phyloP scores from a whole-genome alignment of 139 green algal genomes.

The Eudorina sp. region DNA sequence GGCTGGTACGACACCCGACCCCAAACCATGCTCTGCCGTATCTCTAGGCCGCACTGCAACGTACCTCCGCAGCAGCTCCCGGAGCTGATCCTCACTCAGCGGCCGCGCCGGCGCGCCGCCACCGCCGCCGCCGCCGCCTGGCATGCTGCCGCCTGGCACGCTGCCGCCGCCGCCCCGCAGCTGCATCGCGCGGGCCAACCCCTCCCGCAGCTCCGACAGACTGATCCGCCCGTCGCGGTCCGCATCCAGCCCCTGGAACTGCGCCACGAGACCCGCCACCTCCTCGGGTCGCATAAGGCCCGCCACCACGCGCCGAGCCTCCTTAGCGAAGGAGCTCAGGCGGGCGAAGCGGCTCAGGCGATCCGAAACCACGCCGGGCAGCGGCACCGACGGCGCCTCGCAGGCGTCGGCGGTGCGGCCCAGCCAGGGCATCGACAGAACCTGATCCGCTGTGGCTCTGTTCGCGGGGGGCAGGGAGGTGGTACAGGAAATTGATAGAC shows the following conservation, averaged over 20 bases:
- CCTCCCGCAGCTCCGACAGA: slow-evolving; percentile 11
- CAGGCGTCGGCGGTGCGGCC: slow-evolving; percentile 26
- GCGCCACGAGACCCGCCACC: slow-evolving; percentile 62
- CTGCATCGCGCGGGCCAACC: background rate
- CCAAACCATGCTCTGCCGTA: too few species aligned
- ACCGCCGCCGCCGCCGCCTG: too few species aligned
- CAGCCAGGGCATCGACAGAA: slow-evolving; percentile 60
- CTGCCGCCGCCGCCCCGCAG: background rate
- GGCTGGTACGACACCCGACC: too few species aligned
- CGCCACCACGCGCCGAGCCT: slow-evolving; percentile 27
- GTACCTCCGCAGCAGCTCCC: slow-evolving; percentile 57
- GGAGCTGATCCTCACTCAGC: slow-evolving; percentile 49
- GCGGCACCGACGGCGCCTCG: background rate
- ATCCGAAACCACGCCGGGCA: slow-evolving; percentile 74
- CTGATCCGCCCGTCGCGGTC: slow-evolving; percentile 46
- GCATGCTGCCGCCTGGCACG: too few species aligned
- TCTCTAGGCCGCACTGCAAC: too few species aligned
- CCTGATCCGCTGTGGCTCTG: slow-evolving; percentile 74
- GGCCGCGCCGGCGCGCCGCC: background rate
- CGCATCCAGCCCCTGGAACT: slow-evolving; percentile 70
- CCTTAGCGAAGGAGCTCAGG: slow-evolving; percentile 83
- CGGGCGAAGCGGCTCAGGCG: slow-evolving; percentile 88
- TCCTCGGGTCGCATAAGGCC: slow-evolving; percentile 72
- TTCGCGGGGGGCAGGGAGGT: background rate
- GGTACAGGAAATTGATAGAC: too few species aligned